Conservation (phyloP, 2,329 filamentous ascomycete genomes). For the Paecilomyces sp. region DNA sequence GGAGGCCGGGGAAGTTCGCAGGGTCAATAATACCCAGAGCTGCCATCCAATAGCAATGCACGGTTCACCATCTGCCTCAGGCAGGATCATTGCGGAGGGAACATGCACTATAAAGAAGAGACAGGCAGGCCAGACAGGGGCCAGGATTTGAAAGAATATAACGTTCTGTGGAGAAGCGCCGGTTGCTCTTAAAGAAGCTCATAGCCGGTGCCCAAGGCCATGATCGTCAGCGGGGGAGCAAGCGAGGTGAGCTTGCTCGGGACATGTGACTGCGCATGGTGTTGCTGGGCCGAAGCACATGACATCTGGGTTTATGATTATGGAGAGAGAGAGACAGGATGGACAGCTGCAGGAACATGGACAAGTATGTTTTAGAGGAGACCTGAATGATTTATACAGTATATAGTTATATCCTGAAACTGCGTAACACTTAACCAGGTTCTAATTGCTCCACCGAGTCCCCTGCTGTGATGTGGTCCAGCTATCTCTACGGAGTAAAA, state of each 20-base stretch:
- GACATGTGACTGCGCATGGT: not conserved
- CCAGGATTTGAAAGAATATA: not conserved
- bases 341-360: not conserved
- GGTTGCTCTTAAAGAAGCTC: not conserved
- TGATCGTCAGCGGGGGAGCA: constrained; percentile 3
- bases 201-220: not conserved
- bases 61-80: constrained; percentile 21
- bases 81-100: constrained; percentile 24
- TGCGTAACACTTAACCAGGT: not conserved
- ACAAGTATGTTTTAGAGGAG: not conserved
- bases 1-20: constrained; percentile 1
- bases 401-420: not conserved
- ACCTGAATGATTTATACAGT: not conserved
- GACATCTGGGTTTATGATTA: not conserved
- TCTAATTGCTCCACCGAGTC: not conserved
- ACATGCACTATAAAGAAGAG: constrained; percentile 4
- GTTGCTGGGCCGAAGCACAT: not conserved
- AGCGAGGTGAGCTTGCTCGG: not conserved
- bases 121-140: not conserved
- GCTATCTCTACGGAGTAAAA: not conserved
- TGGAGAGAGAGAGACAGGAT: too few relatives aligned
- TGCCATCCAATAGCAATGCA: constrained; percentile 40
- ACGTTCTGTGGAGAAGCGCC: not conserved
- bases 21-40: constrained; percentile 38
- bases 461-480: not conserved